phyloP scores from a whole-genome alignment of 306 rosid genomes.

The Senna tora region DNA sequence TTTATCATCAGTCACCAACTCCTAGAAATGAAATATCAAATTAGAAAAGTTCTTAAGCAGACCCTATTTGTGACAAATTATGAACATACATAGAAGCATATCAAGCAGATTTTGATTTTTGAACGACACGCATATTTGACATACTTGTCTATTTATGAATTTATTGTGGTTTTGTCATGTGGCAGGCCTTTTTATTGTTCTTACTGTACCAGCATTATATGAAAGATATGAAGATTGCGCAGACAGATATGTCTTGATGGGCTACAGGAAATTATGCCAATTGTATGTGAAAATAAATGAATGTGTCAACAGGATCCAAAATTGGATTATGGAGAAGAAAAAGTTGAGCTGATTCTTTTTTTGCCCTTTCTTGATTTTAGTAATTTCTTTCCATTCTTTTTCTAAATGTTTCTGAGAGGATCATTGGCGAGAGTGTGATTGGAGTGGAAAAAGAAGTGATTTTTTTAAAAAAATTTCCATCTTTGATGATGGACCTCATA shows the following conservation, averaged over 20 bases:
- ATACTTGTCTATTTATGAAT: not conserved
- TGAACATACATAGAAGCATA: not conserved
- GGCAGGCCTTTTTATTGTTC: conserved; percentile 78
- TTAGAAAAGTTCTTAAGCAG: not conserved
- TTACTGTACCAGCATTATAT: conserved; percentile 80
- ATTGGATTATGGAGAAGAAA: conserved; percentile 71
- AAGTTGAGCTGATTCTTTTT: conserved; percentile 64
- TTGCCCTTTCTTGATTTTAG: conserved; percentile 9
- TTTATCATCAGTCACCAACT: conserved; percentile 6
- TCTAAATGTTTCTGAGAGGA: conserved; percentile 25
- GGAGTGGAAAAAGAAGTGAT: conserved; percentile 14
- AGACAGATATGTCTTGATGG: conserved; percentile 60
- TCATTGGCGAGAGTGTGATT: conserved; percentile 44
- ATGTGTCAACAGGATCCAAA: conserved; percentile 51
- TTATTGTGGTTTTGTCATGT: conserved; percentile 37
- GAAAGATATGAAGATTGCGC: conserved; percentile 77
- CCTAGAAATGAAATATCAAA: conserved; percentile 12
- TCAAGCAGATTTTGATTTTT: not conserved
- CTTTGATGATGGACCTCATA: conserved; percentile 34
- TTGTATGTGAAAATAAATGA: conserved; percentile 67
- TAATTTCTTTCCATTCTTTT: conserved; percentile 12
- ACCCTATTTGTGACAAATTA: not conserved
- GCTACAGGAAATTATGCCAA: conserved; percentile 56
- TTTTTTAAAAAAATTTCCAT: conserved; percentile 37
- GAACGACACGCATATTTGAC: no score